These are phyloP conservation scores for Candida easanensis DNA, from an alignment of 805 yeast species.

Conservation along the genomic window DNA sequence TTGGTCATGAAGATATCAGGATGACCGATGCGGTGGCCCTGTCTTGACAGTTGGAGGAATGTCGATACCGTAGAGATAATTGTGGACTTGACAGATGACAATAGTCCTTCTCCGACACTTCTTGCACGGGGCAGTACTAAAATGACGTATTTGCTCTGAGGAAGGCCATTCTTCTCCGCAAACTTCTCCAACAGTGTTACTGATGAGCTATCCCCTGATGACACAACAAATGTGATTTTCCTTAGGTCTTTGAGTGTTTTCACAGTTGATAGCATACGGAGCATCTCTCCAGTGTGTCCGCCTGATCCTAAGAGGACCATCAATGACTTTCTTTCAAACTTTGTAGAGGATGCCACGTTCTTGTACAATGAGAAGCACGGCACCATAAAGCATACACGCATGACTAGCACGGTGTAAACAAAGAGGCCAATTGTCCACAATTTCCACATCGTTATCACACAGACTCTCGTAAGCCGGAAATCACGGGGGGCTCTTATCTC, in stretches of 20 bases:
- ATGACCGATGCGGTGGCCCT: conserved; percentile 8
- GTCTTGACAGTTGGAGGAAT: conserved; percentile 6
- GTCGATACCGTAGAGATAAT: conserved; percentile 13
- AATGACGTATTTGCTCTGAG: conserved; percentile 3
- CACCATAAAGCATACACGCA: conserved; percentile 13
- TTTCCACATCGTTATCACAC: conserved; percentile 8
- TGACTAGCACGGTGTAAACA: conserved; percentile 8
- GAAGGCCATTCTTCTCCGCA: conserved; percentile 17
- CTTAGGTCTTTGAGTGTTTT: conserved; percentile 11
- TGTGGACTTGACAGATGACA: conserved; percentile 47
- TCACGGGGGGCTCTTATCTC: too few relatives aligned
- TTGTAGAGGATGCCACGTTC: background rate
- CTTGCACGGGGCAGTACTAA: conserved; percentile 54
- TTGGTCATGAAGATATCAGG: conserved; percentile 54
- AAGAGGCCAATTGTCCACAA: conserved; percentile 5
- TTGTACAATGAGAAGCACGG: conserved; percentile 14
- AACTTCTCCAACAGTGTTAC: conserved; percentile 28
- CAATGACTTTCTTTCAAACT: conserved; percentile 14
- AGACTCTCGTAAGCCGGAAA: too few relatives aligned
- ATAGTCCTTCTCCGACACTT: conserved; percentile 51
- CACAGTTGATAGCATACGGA: conserved; percentile 53
- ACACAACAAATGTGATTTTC: conserved; percentile 35
- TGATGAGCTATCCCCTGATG: conserved; percentile 53
- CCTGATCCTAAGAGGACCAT: conserved; percentile 79
- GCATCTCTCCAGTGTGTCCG: conserved; percentile 96